A percentile compares a stretch with the other conserved stretches of the same genome.
Conservation (phyloP, 306 rosid genomes). For the Echinosophora koreensis region DNA sequence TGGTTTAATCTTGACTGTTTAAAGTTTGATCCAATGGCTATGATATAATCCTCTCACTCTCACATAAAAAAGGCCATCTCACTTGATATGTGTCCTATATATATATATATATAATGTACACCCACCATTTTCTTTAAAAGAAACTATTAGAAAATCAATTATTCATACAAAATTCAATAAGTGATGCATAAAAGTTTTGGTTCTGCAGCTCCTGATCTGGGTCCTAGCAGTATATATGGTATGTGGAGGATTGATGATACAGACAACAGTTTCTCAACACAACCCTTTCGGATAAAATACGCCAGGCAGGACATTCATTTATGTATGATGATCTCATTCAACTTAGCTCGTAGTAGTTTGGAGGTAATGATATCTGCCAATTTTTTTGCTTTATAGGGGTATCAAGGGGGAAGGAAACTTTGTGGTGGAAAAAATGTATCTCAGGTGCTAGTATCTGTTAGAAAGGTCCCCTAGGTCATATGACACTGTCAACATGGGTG, state of each 20-base stretch:
- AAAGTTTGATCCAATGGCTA: too few species aligned
- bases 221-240: conserved; percentile 58
- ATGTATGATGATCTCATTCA: conserved; percentile 84
- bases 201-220: conserved; percentile 78
- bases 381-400: conserved; percentile 19
- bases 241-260: conserved; percentile 89
- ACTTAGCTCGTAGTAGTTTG: conserved; percentile 58
- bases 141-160: conserved; percentile 2
- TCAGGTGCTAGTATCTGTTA: conserved; percentile 30
- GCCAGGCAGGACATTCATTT: conserved; percentile 87
- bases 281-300: conserved; percentile 87
- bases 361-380: conserved; percentile 65
- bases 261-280: conserved; percentile 93
- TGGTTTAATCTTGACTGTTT: too few species aligned
- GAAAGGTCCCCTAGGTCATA: neutral
- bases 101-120: neutral
- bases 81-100: too few species aligned
- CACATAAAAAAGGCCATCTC: too few species aligned
- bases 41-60: too few species aligned
- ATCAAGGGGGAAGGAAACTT: conserved; percentile 28
- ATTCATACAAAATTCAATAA: conserved; percentile 26
- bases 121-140: conserved; percentile 14
- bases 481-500: conserved; percentile 18
- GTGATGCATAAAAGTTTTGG: conserved; percentile 32
- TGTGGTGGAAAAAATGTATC: conserved; percentile 14